Conservation (phyloP, 371 early-diverging fungal genomes). For the Rhizomucor pusillus region DNA sequence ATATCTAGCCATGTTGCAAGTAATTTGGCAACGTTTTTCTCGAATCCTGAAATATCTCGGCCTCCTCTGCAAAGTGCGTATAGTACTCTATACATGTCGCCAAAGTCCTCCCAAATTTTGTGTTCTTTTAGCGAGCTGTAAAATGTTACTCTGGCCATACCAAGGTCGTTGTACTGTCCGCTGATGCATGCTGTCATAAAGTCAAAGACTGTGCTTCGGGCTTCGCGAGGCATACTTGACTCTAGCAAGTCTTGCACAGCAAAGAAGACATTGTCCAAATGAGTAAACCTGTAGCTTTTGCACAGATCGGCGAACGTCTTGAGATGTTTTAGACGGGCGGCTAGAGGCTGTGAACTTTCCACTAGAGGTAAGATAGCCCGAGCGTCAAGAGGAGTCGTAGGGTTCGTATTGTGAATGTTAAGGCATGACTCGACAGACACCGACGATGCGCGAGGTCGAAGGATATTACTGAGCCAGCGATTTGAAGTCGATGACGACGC, state of each 20-base stretch:
- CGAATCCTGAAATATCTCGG: conserved; percentile 69
- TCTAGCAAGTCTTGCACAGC: conserved; percentile 50
- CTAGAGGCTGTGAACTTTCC: conserved; percentile 23
- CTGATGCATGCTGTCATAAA: conserved; percentile 64
- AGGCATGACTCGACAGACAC: conserved; percentile 48
- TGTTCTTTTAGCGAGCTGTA: conserved; percentile 55
- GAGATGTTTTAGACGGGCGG: conserved; percentile 36
- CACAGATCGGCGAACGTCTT: conserved; percentile 39
- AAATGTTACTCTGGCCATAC: conserved; percentile 62
- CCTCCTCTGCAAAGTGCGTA: conserved; percentile 66
- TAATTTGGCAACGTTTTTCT: conserved; percentile 62
- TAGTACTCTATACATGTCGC: conserved; percentile 54
- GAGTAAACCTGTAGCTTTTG: conserved; percentile 55
- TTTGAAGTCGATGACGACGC: conserved; percentile 19
- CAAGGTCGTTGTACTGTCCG: conserved; percentile 64
- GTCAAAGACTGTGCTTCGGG: conserved; percentile 57
- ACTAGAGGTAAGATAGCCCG: conserved; percentile 40
- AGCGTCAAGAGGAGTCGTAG: conserved; percentile 41
- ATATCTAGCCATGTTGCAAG: conserved; percentile 57
- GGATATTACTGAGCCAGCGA: conserved; percentile 44
- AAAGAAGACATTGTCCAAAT: conserved; percentile 60
- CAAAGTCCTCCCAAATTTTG: conserved; percentile 58
- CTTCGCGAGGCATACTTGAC: conserved; percentile 49
- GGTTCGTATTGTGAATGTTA: conserved; percentile 30
- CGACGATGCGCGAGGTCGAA: conserved; percentile 43